A percentile compares a stretch with the other conserved stretches of the same genome.
These are phyloP conservation scores for Haplosporangium sp. DNA, from an alignment of 371 early-diverging fungal species.

Conservation along the genomic window DNA sequence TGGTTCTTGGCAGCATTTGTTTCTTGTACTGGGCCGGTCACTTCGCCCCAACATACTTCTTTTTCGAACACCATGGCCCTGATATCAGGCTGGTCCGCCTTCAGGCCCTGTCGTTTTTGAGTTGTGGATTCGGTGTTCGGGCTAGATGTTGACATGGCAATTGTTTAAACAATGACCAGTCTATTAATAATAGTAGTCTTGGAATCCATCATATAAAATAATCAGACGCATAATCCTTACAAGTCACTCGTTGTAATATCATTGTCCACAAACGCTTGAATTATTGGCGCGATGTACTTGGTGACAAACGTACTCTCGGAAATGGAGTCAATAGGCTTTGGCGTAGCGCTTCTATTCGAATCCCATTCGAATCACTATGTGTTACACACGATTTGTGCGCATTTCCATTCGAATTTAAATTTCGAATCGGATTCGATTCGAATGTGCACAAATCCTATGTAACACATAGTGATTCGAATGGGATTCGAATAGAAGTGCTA, in stretches of 20 bases:
- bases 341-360: too few species aligned
- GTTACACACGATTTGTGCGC: too few species aligned
- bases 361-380: too few species aligned
- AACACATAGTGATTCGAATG: too few species aligned
- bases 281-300: slow-evolving; percentile 21
- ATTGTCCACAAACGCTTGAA: slow-evolving; percentile 19
- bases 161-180: neutral
- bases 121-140: slow-evolving; percentile 18
- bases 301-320: slow-evolving; percentile 20
- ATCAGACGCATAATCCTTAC: too few species aligned
- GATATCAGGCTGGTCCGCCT: slow-evolving; percentile 23
- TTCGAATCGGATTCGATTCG: too few species aligned
- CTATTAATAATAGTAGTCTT: too few species aligned
- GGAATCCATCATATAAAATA: too few species aligned
- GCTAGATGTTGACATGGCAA: slow-evolving; percentile 18
- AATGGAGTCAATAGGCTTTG: slow-evolving; percentile 5
- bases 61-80: slow-evolving; percentile 8
- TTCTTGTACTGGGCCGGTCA: slow-evolving; percentile 15
- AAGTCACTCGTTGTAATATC: slow-evolving; percentile 5
- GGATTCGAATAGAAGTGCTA: too few species aligned
- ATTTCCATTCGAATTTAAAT: too few species aligned
- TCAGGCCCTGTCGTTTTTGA: slow-evolving; percentile 14
- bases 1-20: slow-evolving; percentile 1
- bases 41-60: slow-evolving; percentile 20
- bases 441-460: too few species aligned